Percentiles rank a stretch among this genome's conserved stretches.
These are phyloP conservation scores for Suhomyces bokatorum DNA, from an alignment of 1,139 yeast genomes.

Conservation along the genomic window DNA sequence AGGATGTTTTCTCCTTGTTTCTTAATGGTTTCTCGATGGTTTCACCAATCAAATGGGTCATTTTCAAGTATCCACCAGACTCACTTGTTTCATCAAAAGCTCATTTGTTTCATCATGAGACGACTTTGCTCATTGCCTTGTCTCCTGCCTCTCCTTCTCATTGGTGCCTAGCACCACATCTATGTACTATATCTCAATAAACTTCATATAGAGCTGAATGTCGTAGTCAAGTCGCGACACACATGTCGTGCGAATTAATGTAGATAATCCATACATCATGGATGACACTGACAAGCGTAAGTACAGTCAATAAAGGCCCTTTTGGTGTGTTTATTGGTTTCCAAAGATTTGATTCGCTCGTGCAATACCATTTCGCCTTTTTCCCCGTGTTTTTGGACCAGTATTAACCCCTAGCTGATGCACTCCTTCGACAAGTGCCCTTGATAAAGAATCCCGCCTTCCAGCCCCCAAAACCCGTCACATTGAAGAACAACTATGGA, in stretches of 20 bases:
- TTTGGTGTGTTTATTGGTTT: too few relatives aligned
- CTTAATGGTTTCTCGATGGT: too few relatives aligned
- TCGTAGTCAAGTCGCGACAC: conserved; percentile 1
- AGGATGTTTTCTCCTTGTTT: too few relatives aligned
- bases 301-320: conserved; percentile 8
- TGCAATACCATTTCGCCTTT: not conserved
- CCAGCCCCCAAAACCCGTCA: conserved; percentile 59
- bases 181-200: conserved; percentile 7
- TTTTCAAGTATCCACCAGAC: too few relatives aligned
- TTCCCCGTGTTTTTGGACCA: not conserved
- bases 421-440: conserved; percentile 56
- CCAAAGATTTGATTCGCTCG: too few relatives aligned
- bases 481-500: conserved; percentile 53
- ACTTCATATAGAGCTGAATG: not conserved
- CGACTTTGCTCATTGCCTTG: too few relatives aligned
- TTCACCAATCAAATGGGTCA: too few relatives aligned
- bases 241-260: not conserved
- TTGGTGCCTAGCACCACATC: conserved; percentile 2
- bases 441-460: conserved; percentile 55
- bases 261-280: conserved; percentile 14
- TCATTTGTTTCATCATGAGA: too few relatives aligned
- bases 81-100: too few relatives aligned
- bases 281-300: conserved; percentile 26
- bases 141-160: not conserved
- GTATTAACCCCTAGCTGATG: conserved; percentile 41